These are phyloP conservation scores for Grifola frondosa DNA, from an alignment of 1,284 basidiomycete genomes.

Conservation along the genomic window DNA sequence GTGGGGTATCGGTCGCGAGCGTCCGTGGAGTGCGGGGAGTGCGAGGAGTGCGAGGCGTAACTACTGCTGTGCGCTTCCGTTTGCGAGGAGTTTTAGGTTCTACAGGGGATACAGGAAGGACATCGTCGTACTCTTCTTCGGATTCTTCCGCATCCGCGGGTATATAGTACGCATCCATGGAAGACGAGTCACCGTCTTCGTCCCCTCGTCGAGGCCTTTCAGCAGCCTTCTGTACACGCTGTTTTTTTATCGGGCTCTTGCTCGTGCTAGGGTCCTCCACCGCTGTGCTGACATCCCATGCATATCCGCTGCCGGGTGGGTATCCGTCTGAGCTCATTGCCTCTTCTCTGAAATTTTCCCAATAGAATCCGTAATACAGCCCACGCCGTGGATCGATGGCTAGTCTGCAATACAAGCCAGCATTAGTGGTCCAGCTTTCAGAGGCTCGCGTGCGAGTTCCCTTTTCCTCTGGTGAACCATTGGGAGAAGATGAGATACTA, in stretches of 20 bases:
- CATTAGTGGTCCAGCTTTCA: constrained; percentile 13
- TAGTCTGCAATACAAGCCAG: constrained; percentile 52
- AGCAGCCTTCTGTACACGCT: neutral
- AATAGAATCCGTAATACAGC: constrained; percentile 61
- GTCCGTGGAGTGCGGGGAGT: constrained; percentile 26
- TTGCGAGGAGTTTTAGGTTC: constrained; percentile 14
- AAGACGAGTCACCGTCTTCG: constrained; percentile 6
- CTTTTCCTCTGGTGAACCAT: too few relatives aligned
- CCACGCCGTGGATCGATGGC: constrained; percentile 60
- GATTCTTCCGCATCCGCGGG: constrained; percentile 7
- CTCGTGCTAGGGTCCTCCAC: neutral
- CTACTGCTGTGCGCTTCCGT: constrained; percentile 24
- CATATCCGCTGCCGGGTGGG: constrained; percentile 6
- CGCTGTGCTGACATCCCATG: constrained; percentile 10
- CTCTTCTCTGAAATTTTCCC: constrained; percentile 46
- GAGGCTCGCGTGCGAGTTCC: constrained; percentile 8
- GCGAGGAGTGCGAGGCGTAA: constrained; percentile 18
- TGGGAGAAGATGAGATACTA: constrained; percentile 37
- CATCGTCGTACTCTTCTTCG: constrained; percentile 20
- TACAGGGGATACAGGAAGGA: constrained; percentile 3
- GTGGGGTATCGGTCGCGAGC: constrained; percentile 20
- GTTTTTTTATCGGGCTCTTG: neutral
- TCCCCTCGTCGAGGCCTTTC: constrained; percentile 8
- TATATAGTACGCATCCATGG: constrained; percentile 5
- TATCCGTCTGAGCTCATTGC: constrained; percentile 37